Evolutionary conservation across 2,329 filamentous ascomycete genomes (phyloP), one percentile per base, ranked within the genome.

Genomic region (Alternaria novae-zelandiae): DNA sequence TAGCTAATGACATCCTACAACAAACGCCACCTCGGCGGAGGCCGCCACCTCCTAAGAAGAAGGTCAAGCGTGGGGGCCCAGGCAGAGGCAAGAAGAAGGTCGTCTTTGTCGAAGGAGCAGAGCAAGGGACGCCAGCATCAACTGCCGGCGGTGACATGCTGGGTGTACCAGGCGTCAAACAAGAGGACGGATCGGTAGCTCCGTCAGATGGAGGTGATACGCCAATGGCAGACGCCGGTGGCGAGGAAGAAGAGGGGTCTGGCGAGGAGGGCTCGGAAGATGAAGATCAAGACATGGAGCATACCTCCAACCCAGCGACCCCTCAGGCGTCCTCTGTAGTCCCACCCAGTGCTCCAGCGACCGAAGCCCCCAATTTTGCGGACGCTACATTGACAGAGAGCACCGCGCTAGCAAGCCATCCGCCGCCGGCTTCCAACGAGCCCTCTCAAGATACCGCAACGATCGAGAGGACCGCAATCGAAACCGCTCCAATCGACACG

Each of bases 61-160:
- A 95, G 84, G 85, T 87, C 64, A 84, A 82, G 51, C 94, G 92
- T 51, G 94, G 91, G 53, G 91, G 92, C 0, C 89, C 91, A 36
- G 93, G 93, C 8, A 88, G 93, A 66, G 92, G 92, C 66, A 95
- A 91, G 85, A 92, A 90, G 80, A 93, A 90, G 77, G 87, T 89
- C 45, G 86, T 86, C 65, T 88, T 89, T 83, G 71, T 76, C 43
- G 83, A 83, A 70, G 82, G 79, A 26, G 61, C 69, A 49, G 73
- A 75, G 17, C 71, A 76, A 63, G 71, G 66, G 25, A 74, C 72
- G 15, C 73, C 75, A 13, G 64, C 67, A 41, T 69, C 77, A 32
- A 66, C 43, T 45, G 55, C 66, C 41, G 70, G 70, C 41, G 68
- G 67, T 45, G 73, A 75, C 30, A 21, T 70, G 17, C 74, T 77